Conservation (phyloP, 1,284 basidiomycete genomes). For the Coniophora puteana region DNA sequence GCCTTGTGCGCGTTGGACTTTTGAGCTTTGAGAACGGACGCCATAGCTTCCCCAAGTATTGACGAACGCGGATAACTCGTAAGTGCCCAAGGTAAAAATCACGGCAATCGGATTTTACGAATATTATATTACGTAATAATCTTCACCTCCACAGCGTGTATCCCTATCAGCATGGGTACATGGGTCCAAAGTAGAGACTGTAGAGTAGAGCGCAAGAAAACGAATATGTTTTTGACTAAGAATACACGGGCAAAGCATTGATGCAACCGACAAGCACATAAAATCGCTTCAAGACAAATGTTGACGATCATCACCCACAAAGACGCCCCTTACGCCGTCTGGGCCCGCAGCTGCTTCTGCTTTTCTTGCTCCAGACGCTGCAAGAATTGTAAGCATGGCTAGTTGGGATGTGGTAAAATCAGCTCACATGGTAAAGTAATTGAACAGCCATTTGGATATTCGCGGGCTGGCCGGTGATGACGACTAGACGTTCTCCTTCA, state of each 20-base stretch:
- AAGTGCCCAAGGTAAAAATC: no score
- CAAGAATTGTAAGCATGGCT: slow-evolving; percentile 9
- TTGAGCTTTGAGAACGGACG: slow-evolving; percentile 63
- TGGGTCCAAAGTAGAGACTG: no score
- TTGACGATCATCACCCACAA: no score
- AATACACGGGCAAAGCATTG: no score
- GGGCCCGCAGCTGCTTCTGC: slow-evolving; percentile 70
- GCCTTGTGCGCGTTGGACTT: slow-evolving; percentile 52
- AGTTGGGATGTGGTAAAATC: slow-evolving; percentile 4
- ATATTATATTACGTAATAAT: background rate
- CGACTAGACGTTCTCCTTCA: slow-evolving; percentile 86
- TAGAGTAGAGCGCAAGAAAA: no score
- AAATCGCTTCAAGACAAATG: no score
- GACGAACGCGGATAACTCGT: no score
- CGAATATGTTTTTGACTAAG: no score
- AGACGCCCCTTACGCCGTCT: no score
- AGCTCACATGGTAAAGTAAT: slow-evolving; percentile 83
- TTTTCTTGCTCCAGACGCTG: slow-evolving; percentile 88
- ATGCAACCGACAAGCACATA: no score
- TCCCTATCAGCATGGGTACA: background rate
- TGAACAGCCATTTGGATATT: slow-evolving; percentile 98
- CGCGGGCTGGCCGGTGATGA: slow-evolving; percentile 89
- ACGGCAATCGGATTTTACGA: background rate
- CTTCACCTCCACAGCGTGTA: background rate
- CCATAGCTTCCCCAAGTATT: no score